Base-by-base conservation (phyloP, 2,329 filamentous ascomycete genomes). In the Gnomoniopsis sp. region DNA sequence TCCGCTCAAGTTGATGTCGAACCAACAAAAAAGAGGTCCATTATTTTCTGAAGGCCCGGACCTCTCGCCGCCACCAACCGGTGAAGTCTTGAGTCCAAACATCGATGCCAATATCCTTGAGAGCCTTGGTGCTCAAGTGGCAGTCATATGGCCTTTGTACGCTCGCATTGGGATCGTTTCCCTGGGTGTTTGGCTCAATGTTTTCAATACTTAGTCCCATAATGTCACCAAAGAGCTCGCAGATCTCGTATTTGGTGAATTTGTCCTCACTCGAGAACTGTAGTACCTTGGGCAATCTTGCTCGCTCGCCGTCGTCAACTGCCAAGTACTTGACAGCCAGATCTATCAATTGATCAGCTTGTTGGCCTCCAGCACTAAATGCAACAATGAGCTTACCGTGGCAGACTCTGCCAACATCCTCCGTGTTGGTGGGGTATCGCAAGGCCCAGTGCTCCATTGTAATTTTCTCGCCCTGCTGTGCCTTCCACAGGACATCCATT, bases 171-270 rank as follows among this genome's bases (percentile, higher is more conserved):
- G 87, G 85, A 63, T 90, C 88, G 70, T 89, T 89, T 41, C 88
- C 88, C 66, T 89, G 80, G 23, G 85, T 82, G 67, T 91, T 88
- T 11, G 88, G 77, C 66, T 84, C 79, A 72, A 96, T 87, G 8
- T 83, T 82, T 49, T 85, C 83, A 21, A 88, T 78, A 12, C 88
- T 81, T 57, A 96, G 70, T 0, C 88, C 90, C 81, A 96, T 86
- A 59, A 96, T 90, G 60, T 91, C 86, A 3, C 86, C 88, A 68
- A 96, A 87, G 11, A 82, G 75, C 74, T 90, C 77, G 71, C 90
- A 93, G 57, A 97, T 96, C 71, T 93, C 87, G 72, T 93, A 96
- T 76, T 96, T 96, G 49, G 92, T 96, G 79, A 88, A 89, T 64
- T 80, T 84, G 65, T 96, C 90, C 73, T 96, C 91, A 49, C 90